Base-by-base conservation (phyloP, 1,139 yeast species). In the Saccharomyces hybrid region DNA sequence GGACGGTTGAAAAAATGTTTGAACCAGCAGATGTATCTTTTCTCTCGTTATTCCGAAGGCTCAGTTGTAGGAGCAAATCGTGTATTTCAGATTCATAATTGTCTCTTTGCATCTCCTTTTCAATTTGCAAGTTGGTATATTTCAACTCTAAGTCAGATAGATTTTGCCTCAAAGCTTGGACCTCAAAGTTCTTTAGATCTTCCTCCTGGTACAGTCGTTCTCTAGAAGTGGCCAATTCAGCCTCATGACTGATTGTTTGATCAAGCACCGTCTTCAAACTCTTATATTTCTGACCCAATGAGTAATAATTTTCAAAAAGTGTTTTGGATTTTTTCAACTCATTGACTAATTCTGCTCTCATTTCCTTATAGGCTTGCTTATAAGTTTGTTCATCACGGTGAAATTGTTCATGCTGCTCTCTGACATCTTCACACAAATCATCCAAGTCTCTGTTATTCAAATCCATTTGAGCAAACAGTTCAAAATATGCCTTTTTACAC, bases 271-370 rank as follows among this genome's bases (percentile, higher is more conserved):
- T 48, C 49, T 75, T 76, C 56, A 78, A 63, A 14, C 69, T 69
- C 47, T 74, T 70, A 61, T 79, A 78, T 60, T 76, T 77, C 50
- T 71, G 62, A 31, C 75, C 73, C 31, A 79, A 69, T 53, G 70
- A 67, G 57, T 75, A 73, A 60, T 77, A 79, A n/a, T 71, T 68
- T 51, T 72, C 74, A 54, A 67, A 71, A 4, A 70, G 54, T 50
- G 61, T 61, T 51, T 71, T 69, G 4, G 70, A 63, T 48, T 69
- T 70, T 53, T 63, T 64, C 53, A 71, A 59, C 52, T 71, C 74
- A 8, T 58, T 55, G 4, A 67, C 63, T 34, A 71, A 61, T 50
- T 72, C 74, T 27, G 60, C 57, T 53, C 74, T 69, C 44, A 79
- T 63, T 7, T 68, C 59, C 1, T 69, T 53, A 58, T 75, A 78